These are phyloP conservation scores for Cyclanthera cordifolia DNA, from an alignment of 306 rosid genomes.

Conservation along the genomic window DNA sequence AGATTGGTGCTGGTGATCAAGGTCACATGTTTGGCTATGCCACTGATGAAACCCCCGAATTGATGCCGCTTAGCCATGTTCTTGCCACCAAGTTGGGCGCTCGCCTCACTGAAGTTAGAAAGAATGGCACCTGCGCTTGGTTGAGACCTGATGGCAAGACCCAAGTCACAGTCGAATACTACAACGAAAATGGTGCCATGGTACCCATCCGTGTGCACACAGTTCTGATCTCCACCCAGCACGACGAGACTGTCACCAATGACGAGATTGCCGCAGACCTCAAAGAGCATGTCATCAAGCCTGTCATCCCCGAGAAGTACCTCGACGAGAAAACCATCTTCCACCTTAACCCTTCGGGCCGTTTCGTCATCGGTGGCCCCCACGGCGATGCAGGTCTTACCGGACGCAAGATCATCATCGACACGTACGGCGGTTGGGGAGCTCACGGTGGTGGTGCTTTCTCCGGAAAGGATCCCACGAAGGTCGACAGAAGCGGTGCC, in stretches of 20 bases:
- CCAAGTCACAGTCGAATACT: constrained; percentile 91
- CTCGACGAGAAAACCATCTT: constrained; percentile 93
- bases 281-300: constrained; percentile 91
- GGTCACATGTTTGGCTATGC: constrained; percentile 99
- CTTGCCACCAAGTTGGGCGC: constrained; percentile 95
- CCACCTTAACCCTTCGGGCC: constrained; percentile 99
- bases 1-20: constrained; percentile 99
- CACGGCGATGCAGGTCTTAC: constrained; percentile 99
- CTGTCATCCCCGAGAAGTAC: constrained; percentile 90
- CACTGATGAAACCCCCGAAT: constrained; percentile 94
- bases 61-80: constrained; percentile 91
- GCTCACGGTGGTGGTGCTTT: constrained; percentile 99
- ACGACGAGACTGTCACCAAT: constrained; percentile 88
- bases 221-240: constrained; percentile 96
- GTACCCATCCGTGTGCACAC: constrained; percentile 96
- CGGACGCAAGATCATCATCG: constrained; percentile 93
- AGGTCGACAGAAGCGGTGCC: constrained; percentile 99
- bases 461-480: constrained; percentile 98
- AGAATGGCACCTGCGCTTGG: constrained; percentile 92
- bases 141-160: constrained; percentile 98
- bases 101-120: constrained; percentile 88
- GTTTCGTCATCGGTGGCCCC: constrained; percentile 96
- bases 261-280: constrained; percentile 95
- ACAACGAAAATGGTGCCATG: constrained; percentile 85
- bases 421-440: constrained; percentile 99